Conservation (phyloP, 2,329 filamentous ascomycete genomes). For the Hysterium pulicare region DNA sequence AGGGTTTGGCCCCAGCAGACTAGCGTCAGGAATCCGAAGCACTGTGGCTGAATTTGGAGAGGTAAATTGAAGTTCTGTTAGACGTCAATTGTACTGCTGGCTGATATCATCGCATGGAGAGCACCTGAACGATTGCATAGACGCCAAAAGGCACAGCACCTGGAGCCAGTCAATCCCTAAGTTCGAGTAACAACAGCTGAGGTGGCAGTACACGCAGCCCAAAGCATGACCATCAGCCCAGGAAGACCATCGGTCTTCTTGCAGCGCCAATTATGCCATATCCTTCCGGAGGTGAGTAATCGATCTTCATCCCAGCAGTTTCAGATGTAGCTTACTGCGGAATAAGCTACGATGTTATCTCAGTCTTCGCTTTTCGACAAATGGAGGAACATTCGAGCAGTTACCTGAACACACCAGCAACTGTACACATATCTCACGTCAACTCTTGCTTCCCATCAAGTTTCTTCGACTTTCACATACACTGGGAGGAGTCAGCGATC, state of each 20-base stretch:
- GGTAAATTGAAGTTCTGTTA: constrained; percentile 54
- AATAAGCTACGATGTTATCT: constrained; percentile 29
- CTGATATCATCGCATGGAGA: neutral
- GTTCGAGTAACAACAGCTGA: neutral
- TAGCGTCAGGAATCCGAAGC: constrained; percentile 49
- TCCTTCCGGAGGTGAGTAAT: constrained; percentile 31
- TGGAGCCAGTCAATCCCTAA: constrained; percentile 7
- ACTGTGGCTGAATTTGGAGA: constrained; percentile 54
- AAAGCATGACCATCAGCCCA: constrained; percentile 59
- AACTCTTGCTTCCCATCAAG: constrained; percentile 9
- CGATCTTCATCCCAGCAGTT: neutral
- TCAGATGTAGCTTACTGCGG: constrained; percentile 24
- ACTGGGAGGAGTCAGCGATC: constrained; percentile 12
- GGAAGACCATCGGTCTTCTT: constrained; percentile 63
- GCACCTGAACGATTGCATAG: constrained; percentile 51
- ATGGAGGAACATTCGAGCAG: neutral
- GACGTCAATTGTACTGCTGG: neutral
- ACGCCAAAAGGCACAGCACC: constrained; percentile 49
- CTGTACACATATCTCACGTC: constrained; percentile 19
- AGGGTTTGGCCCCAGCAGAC: constrained; percentile 53
- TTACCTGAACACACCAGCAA: constrained; percentile 43
- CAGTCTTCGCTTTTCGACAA: constrained; percentile 9
- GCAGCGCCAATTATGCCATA: constrained; percentile 60
- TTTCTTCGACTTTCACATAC: constrained; percentile 17
- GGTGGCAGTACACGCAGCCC: constrained; percentile 51